Conservation (phyloP, 768 basidiomycete species). For the Calocera cornea region DNA sequence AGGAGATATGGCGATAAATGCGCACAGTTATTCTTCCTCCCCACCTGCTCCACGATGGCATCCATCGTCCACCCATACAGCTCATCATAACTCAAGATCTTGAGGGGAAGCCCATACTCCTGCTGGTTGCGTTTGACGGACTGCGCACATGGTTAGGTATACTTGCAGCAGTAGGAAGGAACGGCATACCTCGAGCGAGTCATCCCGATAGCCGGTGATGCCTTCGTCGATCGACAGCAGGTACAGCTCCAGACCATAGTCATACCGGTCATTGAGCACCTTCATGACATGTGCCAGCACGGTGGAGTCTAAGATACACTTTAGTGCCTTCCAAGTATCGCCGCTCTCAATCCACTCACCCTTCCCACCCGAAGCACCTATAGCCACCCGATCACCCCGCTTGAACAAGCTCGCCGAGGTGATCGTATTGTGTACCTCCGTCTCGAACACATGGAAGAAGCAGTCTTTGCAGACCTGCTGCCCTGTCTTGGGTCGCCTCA, state of each 20-base stretch:
- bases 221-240: slow-evolving; percentile 96
- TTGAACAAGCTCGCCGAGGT: slow-evolving; percentile 69
- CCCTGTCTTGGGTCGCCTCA: slow-evolving; percentile 92
- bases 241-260: slow-evolving; percentile 82
- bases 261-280: slow-evolving; percentile 80
- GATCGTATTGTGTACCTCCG: slow-evolving; percentile 95
- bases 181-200: slow-evolving; percentile 69
- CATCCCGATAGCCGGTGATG: slow-evolving; percentile 94
- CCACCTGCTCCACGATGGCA: slow-evolving; percentile 82
- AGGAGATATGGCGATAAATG: background rate
- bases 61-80: slow-evolving; percentile 99
- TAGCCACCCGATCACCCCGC: slow-evolving; percentile 83
- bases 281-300: slow-evolving; percentile 97
- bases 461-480: slow-evolving; percentile 95
- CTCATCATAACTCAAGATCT: slow-evolving; percentile 90
- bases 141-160: slow-evolving; percentile 31
- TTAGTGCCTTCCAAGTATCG: background rate
- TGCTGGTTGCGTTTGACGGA: slow-evolving; percentile 95
- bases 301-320: slow-evolving; percentile 61
- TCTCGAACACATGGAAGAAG: slow-evolving; percentile 95
- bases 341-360: slow-evolving; percentile 35
- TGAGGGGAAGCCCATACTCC: slow-evolving; percentile 89
- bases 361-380: slow-evolving; percentile 97
- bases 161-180: slow-evolving; percentile 5
- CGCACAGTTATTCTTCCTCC: slow-evolving; percentile 88